Percentiles rank a stretch among this genome's conserved stretches.
These are phyloP conservation scores for Monosporascus sp. DNA, from an alignment of 2,329 filamentous ascomycete species.

Conservation along the genomic window DNA sequence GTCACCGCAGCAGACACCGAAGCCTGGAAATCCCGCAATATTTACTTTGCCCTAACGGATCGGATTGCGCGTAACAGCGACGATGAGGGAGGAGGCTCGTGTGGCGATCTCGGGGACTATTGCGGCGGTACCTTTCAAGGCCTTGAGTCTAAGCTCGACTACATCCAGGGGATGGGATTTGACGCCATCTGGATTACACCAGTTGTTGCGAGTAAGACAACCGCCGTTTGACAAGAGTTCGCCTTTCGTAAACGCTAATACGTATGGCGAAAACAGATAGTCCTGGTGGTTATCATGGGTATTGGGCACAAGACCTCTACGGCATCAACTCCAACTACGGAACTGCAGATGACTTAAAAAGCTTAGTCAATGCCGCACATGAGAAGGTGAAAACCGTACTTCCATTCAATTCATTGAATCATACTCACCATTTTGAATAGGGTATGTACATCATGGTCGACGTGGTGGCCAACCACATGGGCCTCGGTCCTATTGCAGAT, in stretches of 20 bases:
- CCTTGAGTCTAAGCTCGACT: conserved; percentile 54
- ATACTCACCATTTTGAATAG: background rate
- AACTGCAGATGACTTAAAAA: conserved; percentile 51
- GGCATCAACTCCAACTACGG: conserved; percentile 55
- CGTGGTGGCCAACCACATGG: conserved; percentile 50
- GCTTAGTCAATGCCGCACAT: conserved; percentile 50
- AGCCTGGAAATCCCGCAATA: conserved; percentile 48
- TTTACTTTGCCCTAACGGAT: conserved; percentile 56
- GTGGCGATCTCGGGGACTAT: conserved; percentile 39
- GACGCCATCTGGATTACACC: conserved; percentile 56
- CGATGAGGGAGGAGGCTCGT: conserved; percentile 38
- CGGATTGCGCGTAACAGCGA: conserved; percentile 45
- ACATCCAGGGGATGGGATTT: conserved; percentile 58
- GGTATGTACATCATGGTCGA: conserved; percentile 40
- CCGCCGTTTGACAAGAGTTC: background rate
- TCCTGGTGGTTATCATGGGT: conserved; percentile 48
- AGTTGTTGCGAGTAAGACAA: conserved; percentile 40
- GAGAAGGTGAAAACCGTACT: conserved; percentile 40
- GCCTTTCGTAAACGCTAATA: background rate
- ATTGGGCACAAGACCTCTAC: conserved; percentile 48
- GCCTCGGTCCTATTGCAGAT: conserved; percentile 43
- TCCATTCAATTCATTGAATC: background rate
- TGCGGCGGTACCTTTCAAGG: conserved; percentile 59
- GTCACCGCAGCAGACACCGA: conserved; percentile 28
- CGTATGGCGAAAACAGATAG: conserved; percentile 19